Percentiles rank a stretch among this genome's conserved stretches.
Evolutionary conservation across 306 rosid species (phyloP).

Genomic region (Biancaea sappan): DNA sequence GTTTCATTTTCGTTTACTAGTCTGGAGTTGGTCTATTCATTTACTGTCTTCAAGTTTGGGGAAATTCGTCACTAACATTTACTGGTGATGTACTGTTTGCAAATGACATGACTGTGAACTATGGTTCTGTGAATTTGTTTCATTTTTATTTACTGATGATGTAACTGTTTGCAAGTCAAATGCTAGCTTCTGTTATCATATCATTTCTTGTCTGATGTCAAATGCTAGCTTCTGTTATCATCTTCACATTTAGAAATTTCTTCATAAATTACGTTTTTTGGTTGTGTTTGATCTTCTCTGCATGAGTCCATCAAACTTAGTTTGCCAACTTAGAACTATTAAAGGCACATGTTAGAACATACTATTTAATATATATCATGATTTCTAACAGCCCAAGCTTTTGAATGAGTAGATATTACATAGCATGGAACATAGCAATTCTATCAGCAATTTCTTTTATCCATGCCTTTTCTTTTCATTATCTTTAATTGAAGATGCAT

Average conservation of each 20-base stretch:
- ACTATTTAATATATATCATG: background rate
- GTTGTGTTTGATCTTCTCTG: background rate
- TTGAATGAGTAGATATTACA: conserved; percentile 3
- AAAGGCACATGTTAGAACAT: background rate
- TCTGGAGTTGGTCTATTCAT: background rate
- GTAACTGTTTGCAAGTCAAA: no score
- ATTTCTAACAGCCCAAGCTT: background rate
- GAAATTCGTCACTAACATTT: background rate
- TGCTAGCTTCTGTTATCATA: no score
- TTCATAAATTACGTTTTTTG: background rate
- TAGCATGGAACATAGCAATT: background rate
- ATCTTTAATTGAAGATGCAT: background rate
- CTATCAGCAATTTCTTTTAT: background rate
- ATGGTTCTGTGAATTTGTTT: background rate
- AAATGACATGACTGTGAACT: conserved; percentile 3
- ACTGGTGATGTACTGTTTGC: background rate
- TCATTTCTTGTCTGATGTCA: background rate
- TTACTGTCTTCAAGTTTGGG: background rate
- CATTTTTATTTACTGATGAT: background rate
- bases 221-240: background rate
- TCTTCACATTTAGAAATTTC: background rate
- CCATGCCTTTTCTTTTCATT: background rate
- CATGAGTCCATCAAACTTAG: background rate
- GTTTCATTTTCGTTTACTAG: no score
- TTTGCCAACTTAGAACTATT: background rate